phyloP scores from a whole-genome alignment of 2,329 filamentous ascomycete species.

The Colletotrichum sp. region DNA sequence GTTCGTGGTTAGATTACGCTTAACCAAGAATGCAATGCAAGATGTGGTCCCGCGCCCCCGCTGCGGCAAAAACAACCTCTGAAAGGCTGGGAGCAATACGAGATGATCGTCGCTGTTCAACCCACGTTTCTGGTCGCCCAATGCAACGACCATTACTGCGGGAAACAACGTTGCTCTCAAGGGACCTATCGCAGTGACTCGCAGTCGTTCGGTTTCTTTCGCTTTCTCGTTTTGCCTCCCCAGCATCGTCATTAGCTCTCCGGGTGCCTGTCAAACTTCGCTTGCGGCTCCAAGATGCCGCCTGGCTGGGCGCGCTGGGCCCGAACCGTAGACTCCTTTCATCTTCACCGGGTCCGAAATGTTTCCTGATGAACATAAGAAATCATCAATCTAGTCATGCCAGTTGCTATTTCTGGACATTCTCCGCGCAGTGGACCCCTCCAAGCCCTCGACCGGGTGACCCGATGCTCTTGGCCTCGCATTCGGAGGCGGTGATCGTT shows the following conservation, averaged over 20 bases:
- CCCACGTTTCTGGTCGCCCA: neutral
- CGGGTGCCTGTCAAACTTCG: neutral
- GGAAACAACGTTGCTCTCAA: neutral
- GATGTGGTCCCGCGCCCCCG: neutral
- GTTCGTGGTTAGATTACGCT: neutral
- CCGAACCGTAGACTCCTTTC: neutral
- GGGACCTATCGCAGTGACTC: neutral
- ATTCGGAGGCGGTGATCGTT: neutral
- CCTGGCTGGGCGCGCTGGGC: neutral
- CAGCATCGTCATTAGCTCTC: neutral
- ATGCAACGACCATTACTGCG: neutral
- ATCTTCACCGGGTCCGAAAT: neutral
- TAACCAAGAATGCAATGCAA: neutral
- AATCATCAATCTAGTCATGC: neutral
- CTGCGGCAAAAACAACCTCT: neutral
- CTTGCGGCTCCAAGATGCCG: neutral
- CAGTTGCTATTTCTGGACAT: neutral
- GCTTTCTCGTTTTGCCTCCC: neutral
- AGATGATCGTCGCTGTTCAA: conserved; percentile 8
- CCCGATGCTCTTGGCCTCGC: neutral
- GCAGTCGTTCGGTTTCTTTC: neutral
- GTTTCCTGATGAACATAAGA: neutral
- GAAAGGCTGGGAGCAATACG: conserved; percentile 3
- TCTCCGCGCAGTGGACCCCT: neutral
- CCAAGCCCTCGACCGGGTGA: neutral